These are phyloP conservation scores for Ganoderma lingzhi DNA, from an alignment of 1,284 basidiomycete species.

Conservation along the genomic window DNA sequence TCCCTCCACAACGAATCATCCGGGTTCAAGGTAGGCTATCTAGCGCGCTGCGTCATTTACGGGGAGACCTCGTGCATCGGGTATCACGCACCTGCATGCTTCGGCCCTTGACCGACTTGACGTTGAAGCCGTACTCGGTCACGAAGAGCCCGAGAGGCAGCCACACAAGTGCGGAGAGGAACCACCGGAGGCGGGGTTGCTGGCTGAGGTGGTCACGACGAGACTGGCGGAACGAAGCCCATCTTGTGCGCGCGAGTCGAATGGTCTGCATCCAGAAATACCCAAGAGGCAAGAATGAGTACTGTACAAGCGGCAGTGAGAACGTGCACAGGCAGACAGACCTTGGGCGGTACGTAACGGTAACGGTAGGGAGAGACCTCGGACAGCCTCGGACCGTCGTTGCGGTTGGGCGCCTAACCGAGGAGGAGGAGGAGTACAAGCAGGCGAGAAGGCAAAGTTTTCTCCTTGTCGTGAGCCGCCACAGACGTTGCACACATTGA, in stretches of 20 bases:
- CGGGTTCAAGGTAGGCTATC: conserved; percentile 81
- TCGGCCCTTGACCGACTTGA: conserved; percentile 65
- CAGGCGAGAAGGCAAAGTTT: not conserved
- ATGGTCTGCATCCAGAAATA: conserved; percentile 17
- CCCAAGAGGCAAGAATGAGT: not conserved
- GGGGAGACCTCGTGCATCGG: not conserved
- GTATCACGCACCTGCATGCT: conserved; percentile 75
- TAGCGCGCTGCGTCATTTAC: conserved; percentile 32
- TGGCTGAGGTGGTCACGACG: conserved; percentile 28
- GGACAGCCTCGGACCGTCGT: not conserved
- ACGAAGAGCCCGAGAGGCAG: conserved; percentile 60
- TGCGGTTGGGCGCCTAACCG: not conserved
- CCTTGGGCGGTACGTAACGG: too few relatives aligned
- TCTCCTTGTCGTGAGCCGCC: not conserved
- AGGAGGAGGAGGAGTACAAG: not conserved
- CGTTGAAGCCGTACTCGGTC: conserved; percentile 57
- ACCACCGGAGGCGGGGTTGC: conserved; percentile 31
- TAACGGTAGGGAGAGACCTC: too few relatives aligned
- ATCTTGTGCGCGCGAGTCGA: conserved; percentile 15
- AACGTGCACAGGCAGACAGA: too few relatives aligned
- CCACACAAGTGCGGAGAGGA: conserved; percentile 58
- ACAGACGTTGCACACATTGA: not conserved
- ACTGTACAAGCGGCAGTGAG: too few relatives aligned
- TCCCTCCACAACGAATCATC: conserved; percentile 69
- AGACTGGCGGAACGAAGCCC: conserved; percentile 23